A percentile compares a stretch with the other conserved stretches of the same genome.
Evolutionary conservation across 768 basidiomycete species (phyloP).

Genomic region (Suillus subalutaceus): DNA sequence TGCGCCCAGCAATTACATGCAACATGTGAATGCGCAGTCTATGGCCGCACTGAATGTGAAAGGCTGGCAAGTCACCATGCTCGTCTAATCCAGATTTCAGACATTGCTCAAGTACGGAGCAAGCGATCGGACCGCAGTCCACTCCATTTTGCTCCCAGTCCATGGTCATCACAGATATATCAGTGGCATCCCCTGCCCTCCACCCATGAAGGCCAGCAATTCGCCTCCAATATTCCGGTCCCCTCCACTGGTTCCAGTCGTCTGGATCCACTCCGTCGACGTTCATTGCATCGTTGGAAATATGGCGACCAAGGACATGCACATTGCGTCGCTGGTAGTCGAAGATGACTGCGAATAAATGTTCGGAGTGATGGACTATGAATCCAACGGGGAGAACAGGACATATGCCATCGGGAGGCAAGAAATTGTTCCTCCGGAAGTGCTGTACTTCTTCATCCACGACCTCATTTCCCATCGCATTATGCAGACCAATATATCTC

Average conservation of each 20-base stretch:
- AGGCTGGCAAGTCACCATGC: neutral
- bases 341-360: neutral
- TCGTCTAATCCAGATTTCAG: neutral
- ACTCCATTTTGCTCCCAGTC: neutral
- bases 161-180: neutral
- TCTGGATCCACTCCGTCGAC: neutral
- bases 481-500: neutral
- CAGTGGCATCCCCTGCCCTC: neutral
- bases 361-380: neutral
- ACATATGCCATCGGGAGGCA: neutral
- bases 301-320: neutral
- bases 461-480: rapidly evolving
- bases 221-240: neutral
- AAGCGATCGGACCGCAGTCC: neutral
- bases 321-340: neutral
- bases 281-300: neutral
- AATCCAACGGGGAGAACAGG: neutral
- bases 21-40: neutral
- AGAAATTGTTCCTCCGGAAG: neutral
- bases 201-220: neutral
- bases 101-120: neutral
- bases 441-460: neutral
- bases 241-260: neutral
- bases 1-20: neutral
- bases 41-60: neutral